These are phyloP conservation scores for Thermochaetoides thermophila DNA, from an alignment of 495 filamentous ascomycete species.

Conservation along the genomic window DNA sequence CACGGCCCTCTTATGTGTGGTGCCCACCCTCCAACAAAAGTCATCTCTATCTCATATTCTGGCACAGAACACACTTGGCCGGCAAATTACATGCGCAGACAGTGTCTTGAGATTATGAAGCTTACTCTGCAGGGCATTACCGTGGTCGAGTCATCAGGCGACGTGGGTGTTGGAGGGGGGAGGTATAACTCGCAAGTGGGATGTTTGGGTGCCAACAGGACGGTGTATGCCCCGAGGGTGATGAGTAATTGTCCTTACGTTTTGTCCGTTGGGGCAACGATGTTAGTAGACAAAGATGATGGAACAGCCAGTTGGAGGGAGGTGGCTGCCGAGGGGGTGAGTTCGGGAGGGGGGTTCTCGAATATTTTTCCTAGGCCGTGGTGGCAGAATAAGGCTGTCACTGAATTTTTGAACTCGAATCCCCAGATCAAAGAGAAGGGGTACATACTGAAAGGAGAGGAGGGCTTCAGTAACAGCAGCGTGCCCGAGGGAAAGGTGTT, in stretches of 20 bases:
- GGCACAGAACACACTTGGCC: conserved; percentile 23
- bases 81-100: conserved; percentile 21
- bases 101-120: conserved; percentile 41
- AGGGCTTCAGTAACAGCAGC: conserved; percentile 10
- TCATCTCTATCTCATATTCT: conserved; percentile 28
- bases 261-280: conserved; percentile 19
- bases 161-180: conserved; percentile 41
- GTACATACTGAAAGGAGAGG: conserved; percentile 13
- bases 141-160: conserved; percentile 45
- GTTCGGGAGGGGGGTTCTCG: conserved; percentile 52
- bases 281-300: conserved; percentile 29
- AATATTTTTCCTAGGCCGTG: conserved; percentile 46
- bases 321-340: conserved; percentile 31
- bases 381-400: conserved; percentile 43
- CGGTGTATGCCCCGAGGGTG: conserved; percentile 14
- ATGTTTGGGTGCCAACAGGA: conserved; percentile 8
- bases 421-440: conserved; percentile 21
- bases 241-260: conserved; percentile 26
- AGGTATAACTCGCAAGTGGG: conserved; percentile 15
- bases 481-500: conserved; percentile 31
- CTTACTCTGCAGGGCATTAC: conserved; percentile 49
- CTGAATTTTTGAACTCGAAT: conserved; percentile 31
- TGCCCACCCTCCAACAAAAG: conserved; percentile 22
- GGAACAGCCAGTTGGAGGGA: conserved; percentile 14
- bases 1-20: conserved; percentile 47